Evolutionary conservation across 2,329 filamentous ascomycete species (phyloP).

Genomic region (Alternaria sp.): DNA sequence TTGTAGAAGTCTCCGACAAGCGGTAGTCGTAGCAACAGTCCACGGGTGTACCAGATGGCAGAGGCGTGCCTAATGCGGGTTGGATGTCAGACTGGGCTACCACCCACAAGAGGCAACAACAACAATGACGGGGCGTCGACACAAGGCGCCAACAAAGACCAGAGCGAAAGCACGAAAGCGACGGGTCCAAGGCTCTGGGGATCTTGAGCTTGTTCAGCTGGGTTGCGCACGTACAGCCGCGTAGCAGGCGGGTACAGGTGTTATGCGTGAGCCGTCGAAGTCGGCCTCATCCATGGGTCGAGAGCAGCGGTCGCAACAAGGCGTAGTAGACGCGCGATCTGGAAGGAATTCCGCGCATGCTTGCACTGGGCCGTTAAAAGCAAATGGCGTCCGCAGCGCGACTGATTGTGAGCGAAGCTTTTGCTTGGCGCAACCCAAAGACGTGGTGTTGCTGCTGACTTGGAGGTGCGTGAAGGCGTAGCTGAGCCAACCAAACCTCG

Average conservation of each 20-base stretch:
- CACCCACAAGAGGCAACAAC: constrained; percentile 2
- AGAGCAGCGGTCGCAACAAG: constrained; percentile 14
- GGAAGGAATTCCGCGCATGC: constrained; percentile 22
- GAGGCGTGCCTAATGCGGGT: constrained; percentile 1
- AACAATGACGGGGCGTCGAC: not conserved
- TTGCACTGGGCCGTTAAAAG: constrained; percentile 23
- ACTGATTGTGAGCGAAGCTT: constrained; percentile 14
- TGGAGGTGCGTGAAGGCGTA: not conserved
- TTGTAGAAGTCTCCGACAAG: not conserved
- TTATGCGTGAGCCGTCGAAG: constrained; percentile 15
- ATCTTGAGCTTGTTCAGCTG: constrained; percentile 18
- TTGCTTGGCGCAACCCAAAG: constrained; percentile 17
- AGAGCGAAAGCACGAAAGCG: not conserved
- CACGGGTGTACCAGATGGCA: not conserved
- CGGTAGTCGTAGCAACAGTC: not conserved
- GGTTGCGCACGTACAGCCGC: constrained; percentile 6
- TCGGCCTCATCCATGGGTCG: constrained; percentile 21
- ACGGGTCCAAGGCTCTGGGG: constrained; percentile 1
- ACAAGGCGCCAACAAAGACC: not conserved
- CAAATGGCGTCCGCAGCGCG: constrained; percentile 13
- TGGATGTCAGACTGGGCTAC: constrained; percentile 7
- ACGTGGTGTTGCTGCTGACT: constrained; percentile 11
- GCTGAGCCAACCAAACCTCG: constrained; percentile 14
- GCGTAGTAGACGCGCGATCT: constrained; percentile 25
- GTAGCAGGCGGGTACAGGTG: constrained; percentile 17